phyloP scores from a whole-genome alignment of 2,329 filamentous ascomycete genomes.

The Cladosporium colombiae region DNA sequence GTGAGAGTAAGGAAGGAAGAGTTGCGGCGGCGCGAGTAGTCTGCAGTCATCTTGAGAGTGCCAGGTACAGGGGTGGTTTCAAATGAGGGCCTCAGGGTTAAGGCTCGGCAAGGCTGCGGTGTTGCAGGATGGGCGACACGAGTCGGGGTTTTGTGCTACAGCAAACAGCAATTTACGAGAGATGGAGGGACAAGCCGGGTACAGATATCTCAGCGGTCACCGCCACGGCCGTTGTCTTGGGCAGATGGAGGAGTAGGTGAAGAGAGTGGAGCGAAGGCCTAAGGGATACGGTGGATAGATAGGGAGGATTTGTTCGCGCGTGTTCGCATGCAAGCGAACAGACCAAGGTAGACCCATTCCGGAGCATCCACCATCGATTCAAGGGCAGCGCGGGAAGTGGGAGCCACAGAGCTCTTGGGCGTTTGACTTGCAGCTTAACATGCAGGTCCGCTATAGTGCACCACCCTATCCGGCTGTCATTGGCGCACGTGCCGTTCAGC shows the following conservation, averaged over 20 bases:
- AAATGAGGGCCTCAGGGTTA: slow-evolving; percentile 5
- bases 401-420: neutral
- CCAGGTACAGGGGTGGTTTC: slow-evolving; percentile 17
- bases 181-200: neutral
- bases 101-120: slow-evolving; percentile 10
- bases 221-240: neutral
- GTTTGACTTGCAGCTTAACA: slow-evolving; percentile 11
- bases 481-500: neutral
- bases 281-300: neutral
- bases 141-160: neutral
- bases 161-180: neutral
- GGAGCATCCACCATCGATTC: neutral
- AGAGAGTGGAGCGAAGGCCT: neutral
- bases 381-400: slow-evolving; percentile 2
- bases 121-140: slow-evolving; percentile 11
- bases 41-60: slow-evolving; percentile 10
- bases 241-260: slow-evolving; percentile 6
- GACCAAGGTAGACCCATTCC: neutral
- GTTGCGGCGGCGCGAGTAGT: slow-evolving; percentile 22
- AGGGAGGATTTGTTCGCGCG: slow-evolving; percentile 1
- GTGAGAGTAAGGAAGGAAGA: slow-evolving; percentile 28
- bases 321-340: slow-evolving; percentile 1
- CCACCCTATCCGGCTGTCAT: neutral
- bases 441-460: slow-evolving; percentile 9
- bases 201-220: neutral